Conservation (phyloP, 2,329 filamentous ascomycete genomes). For the Cladophialophora yegresii region DNA sequence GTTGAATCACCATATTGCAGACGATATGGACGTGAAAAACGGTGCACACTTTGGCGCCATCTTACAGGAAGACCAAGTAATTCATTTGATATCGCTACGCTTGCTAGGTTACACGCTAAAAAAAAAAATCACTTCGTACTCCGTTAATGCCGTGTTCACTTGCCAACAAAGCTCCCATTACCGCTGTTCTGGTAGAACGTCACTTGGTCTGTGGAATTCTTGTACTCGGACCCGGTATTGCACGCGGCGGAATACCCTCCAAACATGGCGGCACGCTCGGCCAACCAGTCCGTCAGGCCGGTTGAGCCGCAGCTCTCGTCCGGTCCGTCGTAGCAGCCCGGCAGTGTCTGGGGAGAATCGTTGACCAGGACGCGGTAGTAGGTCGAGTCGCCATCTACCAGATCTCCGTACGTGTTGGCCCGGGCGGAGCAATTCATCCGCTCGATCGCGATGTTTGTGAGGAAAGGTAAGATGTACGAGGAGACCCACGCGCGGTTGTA, state of each 20-base stretch:
- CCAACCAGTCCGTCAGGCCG: conserved; percentile 21
- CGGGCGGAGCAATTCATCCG: conserved; percentile 61
- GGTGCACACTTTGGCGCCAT: too few relatives aligned
- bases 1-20: too few relatives aligned
- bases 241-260: conserved; percentile 24
- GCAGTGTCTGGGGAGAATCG: conserved; percentile 52
- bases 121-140: background rate
- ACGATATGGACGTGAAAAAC: too few relatives aligned
- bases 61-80: too few relatives aligned
- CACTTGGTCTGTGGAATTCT: conserved; percentile 27
- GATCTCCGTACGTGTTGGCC: conserved; percentile 53
- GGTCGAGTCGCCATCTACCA: conserved; percentile 47
- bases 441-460: conserved; percentile 68
- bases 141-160: background rate
- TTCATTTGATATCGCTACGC: too few relatives aligned
- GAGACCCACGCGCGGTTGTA: conserved; percentile 64
- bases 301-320: conserved; percentile 52
- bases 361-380: conserved; percentile 58
- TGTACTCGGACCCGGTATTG: conserved; percentile 21
- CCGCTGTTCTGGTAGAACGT: conserved; percentile 22
- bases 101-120: background rate
- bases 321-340: conserved; percentile 54
- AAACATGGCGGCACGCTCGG: conserved; percentile 24
- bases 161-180: conserved; percentile 27
- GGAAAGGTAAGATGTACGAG: conserved; percentile 64